Percentiles rank a stretch among this genome's conserved stretches.
Evolutionary conservation across 768 basidiomycete genomes (phyloP).

Genomic region (Suillus alpinus): DNA sequence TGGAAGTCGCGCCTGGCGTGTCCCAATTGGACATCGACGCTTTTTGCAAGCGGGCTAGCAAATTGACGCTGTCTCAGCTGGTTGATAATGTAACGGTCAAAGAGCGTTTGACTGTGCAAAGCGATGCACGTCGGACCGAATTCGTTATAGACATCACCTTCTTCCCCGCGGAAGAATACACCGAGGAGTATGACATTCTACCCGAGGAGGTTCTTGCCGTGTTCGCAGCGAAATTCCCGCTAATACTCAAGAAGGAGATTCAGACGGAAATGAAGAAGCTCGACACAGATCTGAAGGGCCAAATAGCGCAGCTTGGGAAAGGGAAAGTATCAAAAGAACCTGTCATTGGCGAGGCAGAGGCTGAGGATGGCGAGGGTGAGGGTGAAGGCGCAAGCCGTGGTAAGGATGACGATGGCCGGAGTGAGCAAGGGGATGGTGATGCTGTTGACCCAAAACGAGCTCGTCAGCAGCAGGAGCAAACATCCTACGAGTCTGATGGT

Average conservation of each 20-base stretch:
- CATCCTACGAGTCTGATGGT: slow-evolving; percentile 66
- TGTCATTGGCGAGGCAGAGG: slow-evolving; percentile 42
- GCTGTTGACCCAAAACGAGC: slow-evolving; percentile 75
- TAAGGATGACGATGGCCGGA: slow-evolving; percentile 60
- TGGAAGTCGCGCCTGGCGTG: slow-evolving; percentile 60
- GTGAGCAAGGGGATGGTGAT: slow-evolving; percentile 81
- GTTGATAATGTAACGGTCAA: slow-evolving; percentile 80
- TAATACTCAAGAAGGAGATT: slow-evolving; percentile 83
- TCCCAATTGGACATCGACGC: slow-evolving; percentile 54
- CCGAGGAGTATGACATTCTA: slow-evolving; percentile 75
- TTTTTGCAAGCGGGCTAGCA: slow-evolving; percentile 89
- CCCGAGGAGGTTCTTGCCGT: slow-evolving; percentile 68
- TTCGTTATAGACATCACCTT: slow-evolving; percentile 82
- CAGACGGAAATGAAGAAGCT: slow-evolving; percentile 81
- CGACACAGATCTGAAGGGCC: slow-evolving; percentile 72
- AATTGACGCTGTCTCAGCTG: slow-evolving; percentile 83
- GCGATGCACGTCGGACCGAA: slow-evolving; percentile 67
- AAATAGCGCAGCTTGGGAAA: slow-evolving; percentile 81
- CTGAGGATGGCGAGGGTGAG: slow-evolving; percentile 50
- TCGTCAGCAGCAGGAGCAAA: slow-evolving; percentile 68
- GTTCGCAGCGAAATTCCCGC: slow-evolving; percentile 75
- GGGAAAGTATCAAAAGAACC: slow-evolving; percentile 55
- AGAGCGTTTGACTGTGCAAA: slow-evolving; percentile 68
- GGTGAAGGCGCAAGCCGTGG: slow-evolving; percentile 41
- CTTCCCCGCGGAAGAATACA: slow-evolving; percentile 84